Base-by-base conservation (phyloP, 768 basidiomycete species). In the Pleurotus platypus region DNA sequence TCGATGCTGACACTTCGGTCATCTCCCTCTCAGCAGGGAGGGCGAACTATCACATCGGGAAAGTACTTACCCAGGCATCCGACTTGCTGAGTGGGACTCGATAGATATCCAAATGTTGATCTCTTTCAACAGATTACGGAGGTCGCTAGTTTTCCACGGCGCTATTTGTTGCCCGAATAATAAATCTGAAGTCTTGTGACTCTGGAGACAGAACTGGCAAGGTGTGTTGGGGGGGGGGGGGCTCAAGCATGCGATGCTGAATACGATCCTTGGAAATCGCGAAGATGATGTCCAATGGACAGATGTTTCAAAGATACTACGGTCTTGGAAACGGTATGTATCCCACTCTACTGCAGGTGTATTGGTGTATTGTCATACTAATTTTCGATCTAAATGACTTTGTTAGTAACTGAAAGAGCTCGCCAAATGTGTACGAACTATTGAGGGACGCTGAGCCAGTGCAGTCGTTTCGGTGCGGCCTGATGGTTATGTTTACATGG, bases 101-200 rank as follows among this genome's bases (percentile, higher is more conserved):
- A 50, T 49, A 16, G 62, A 63, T 24, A n/a, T 63, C 15, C 62
- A 63, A 53, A 57, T 58, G 30, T 49, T 63, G 13, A 47, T 54
- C 26, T 57, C 57, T 3, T 61, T 57, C 46, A 49, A 63, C 39
- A 60, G 62, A 12, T 12, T 49, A 15, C 61, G 55, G 57, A 63
- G 58, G 56, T 24, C 61, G 3, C 45, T 63, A 18, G 20, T 63
- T 18, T 58, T 62, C 46, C 57, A 56, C 39, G 49, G 60, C 12
- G 61, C 61, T 42, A 55, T 60, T 37, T 40, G 46, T 6, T 26
- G 26, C 26, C 26, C 26, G 26, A 3, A 26, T 26, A 26, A 26
- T 26, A 2, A 26, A 26, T 26, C 26, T 26, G 26, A 26, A 26
- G 27, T 46, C 18, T 5, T 38, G 40, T 3, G 49, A 57, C n/a